These are phyloP conservation scores for Zymoseptoria ardabiliae DNA, from an alignment of 2,329 filamentous ascomycete species.

Conservation along the genomic window DNA sequence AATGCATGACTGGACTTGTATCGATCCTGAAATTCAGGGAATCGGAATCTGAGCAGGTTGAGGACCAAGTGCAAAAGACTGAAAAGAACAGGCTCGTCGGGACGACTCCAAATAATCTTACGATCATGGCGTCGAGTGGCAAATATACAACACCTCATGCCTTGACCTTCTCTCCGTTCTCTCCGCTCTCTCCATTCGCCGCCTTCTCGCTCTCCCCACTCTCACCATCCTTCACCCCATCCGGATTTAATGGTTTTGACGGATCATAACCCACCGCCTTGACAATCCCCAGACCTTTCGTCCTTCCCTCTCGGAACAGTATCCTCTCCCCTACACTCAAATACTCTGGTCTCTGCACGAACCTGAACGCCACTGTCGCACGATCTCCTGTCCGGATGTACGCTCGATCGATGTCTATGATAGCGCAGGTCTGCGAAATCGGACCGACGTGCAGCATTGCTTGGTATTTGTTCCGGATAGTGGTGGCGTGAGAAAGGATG, in stretches of 20 bases:
- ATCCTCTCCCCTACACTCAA: conserved; percentile 80
- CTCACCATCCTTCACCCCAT: conserved; percentile 24
- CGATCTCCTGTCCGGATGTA: conserved; percentile 91
- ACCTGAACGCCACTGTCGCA: conserved; percentile 89
- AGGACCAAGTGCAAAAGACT: too few relatives aligned
- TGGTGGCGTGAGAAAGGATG: conserved; percentile 91
- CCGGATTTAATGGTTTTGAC: conserved; percentile 38
- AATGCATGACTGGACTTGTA: too few relatives aligned
- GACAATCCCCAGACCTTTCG: conserved; percentile 91
- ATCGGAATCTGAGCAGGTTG: too few relatives aligned
- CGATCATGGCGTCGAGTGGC: too few relatives aligned
- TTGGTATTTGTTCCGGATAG: conserved; percentile 94
- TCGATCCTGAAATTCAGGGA: too few relatives aligned
- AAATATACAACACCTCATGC: neutral
- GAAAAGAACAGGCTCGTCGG: too few relatives aligned
- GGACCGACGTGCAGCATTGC: conserved; percentile 97
- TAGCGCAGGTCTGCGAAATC: conserved; percentile 89
- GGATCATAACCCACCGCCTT: conserved; percentile 85
- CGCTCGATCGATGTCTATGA: conserved; percentile 94
- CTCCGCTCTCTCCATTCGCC: neutral
- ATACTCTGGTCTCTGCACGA: conserved; percentile 91
- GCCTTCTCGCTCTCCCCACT: conserved; percentile 19
- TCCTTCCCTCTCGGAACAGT: conserved; percentile 87
- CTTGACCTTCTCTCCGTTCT: neutral
- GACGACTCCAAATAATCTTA: too few relatives aligned